Conservation (phyloP, 176 grass and related monocot genomes). For the Areca catechu region DNA sequence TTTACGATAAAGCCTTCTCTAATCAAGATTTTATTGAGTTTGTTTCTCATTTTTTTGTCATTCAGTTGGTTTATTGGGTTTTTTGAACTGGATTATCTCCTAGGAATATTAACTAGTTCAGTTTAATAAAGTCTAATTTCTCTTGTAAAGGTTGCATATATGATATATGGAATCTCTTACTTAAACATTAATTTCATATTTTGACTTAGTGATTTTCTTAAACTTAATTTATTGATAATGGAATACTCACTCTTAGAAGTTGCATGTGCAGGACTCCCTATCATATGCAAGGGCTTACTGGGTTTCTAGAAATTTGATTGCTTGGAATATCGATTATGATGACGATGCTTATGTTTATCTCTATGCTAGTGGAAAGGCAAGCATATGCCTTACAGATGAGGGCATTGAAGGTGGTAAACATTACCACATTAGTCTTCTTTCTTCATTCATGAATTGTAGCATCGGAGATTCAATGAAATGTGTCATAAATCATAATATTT, state of each 20-base stretch:
- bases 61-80: no score
- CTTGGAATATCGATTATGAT: constrained; percentile 41
- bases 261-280: constrained; percentile 33
- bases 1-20: no score
- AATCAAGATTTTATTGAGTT: no score
- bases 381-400: constrained; percentile 23
- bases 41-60: no score
- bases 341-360: constrained; percentile 41
- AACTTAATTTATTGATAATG: neutral
- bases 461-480: neutral
- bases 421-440: neutral
- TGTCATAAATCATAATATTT: no score
- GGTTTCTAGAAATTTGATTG: constrained; percentile 53
- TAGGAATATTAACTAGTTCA: no score
- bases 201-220: no score
- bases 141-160: no score
- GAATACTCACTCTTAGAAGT: neutral
- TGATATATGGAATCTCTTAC: no score
- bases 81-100: no score
- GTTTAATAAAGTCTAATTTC: no score
- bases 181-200: no score
- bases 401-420: constrained; percentile 42
- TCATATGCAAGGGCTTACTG: constrained; percentile 61
- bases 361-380: constrained; percentile 52
- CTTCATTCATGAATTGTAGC: neutral